Evolutionary conservation across 371 early-diverging fungal species (phyloP), one percentile per base, ranked within the genome.

Genomic region (Choanephora cucurbitarum): DNA sequence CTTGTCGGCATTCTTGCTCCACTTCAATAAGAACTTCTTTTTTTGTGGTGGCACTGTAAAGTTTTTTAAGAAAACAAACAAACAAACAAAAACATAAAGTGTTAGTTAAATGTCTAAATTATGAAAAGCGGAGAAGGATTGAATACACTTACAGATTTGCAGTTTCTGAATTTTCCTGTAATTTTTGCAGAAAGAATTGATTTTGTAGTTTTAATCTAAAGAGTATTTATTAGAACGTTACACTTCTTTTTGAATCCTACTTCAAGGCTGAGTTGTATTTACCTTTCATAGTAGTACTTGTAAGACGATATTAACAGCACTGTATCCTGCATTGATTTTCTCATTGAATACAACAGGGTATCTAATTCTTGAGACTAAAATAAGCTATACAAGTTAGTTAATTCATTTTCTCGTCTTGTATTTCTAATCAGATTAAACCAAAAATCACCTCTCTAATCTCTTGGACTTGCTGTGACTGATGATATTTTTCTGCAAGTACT

Each of bases 401-500:
- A 3, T 28, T 5, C 7, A 28, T 28, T 28, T 28, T 28, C 28
- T 28, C 7, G 28, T 28, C n/a, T n/a, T n/a, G n/a, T n/a, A n/a
- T n/a, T n/a, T n/a, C n/a, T n/a, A n/a, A n/a, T n/a, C n/a, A n/a
- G n/a, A n/a, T 44, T 9, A 44, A 19, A 10, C 5, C 7, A 19
- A 17, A 19, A 44, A 44, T 5, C 50, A 43, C 58, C 39, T 49
- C 44, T 44, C 43, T 43, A 49, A 37, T 13, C 2, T 42, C 28
- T 43, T 43, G 49, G 33, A 24, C 37, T 45, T 34, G 22, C 22
- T 45, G 45, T 50, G 40, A 22, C 22, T 56, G 49, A 37, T 37
- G 14, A 42, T 50, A 44, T 22, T 64, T 64, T 22, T 64, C 64
- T 24, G 59, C 55, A 23, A 64, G 40, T 1, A 55, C 64, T 17